Conservation (phyloP, 306 rosid genomes). For the Sindora glabra region DNA sequence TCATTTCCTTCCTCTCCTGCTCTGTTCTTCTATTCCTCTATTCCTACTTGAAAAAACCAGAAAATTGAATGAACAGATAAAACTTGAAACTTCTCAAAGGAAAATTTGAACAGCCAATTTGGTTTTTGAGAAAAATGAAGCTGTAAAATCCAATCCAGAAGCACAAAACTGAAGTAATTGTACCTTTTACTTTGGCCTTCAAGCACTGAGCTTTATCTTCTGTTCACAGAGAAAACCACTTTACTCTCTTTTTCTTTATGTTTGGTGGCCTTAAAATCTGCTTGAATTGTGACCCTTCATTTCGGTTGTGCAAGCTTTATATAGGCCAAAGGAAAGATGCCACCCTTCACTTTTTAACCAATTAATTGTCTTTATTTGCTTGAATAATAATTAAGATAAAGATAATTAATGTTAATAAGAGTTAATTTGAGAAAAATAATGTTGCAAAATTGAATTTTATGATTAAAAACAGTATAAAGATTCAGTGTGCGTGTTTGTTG, state of each 20-base stretch:
- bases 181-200: conserved; percentile 19
- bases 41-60: too few relatives aligned
- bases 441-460: too few relatives aligned
- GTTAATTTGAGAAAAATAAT: background rate
- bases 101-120: background rate
- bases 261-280: conserved; percentile 9
- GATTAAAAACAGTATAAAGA: too few relatives aligned
- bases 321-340: background rate
- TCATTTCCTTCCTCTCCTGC: too few relatives aligned
- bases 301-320: conserved; percentile 1
- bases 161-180: background rate
- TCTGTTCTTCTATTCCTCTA: too few relatives aligned
- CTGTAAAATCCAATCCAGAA: background rate
- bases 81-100: too few relatives aligned
- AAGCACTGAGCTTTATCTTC: conserved; percentile 13
- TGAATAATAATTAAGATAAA: background rate
- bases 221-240: background rate
- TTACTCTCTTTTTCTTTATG: background rate
- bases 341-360: conserved; percentile 5
- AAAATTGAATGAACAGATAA: too few relatives aligned
- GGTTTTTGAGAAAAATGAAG: background rate
- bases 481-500: too few relatives aligned
- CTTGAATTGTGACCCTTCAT: background rate
- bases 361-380: background rate
- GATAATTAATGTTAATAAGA: background rate